These are phyloP conservation scores for Aspergillus sp. DNA, from an alignment of 2,329 filamentous ascomycete genomes.

Conservation along the genomic window DNA sequence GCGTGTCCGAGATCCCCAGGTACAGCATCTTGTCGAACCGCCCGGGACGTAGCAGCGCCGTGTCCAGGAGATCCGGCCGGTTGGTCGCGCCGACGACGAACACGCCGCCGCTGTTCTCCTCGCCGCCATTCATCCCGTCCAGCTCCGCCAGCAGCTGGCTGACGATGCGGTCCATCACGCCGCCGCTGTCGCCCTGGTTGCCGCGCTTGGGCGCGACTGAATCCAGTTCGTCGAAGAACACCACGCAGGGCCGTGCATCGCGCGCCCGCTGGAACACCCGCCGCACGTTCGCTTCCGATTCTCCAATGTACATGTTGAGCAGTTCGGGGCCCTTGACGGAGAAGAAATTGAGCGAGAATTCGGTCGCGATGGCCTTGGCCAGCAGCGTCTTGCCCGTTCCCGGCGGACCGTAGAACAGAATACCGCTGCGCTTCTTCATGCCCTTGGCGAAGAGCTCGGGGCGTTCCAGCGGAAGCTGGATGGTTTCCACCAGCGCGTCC, in stretches of 20 bases:
- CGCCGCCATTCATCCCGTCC: slow-evolving; percentile 93
- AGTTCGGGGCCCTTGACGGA: slow-evolving; percentile 97
- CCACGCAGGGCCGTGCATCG: slow-evolving; percentile 91
- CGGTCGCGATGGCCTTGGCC: slow-evolving; percentile 97
- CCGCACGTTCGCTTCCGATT: slow-evolving; percentile 98
- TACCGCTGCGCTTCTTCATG: slow-evolving; percentile 97
- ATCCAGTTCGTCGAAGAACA: slow-evolving; percentile 97
- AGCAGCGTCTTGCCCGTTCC: slow-evolving; percentile 99
- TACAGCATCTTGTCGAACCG: slow-evolving; percentile 99
- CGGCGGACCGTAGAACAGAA: slow-evolving; percentile 95
- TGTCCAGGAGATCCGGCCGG: slow-evolving; percentile 83
- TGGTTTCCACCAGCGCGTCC: slow-evolving; percentile 93
- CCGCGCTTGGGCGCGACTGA: slow-evolving; percentile 94
- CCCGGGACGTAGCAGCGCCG: slow-evolving; percentile 77
- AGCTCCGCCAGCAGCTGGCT: slow-evolving; percentile 89
- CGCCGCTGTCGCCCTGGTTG: slow-evolving; percentile 93
- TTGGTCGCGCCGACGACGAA: slow-evolving; percentile 98
- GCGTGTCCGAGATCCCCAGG: slow-evolving; percentile 88
- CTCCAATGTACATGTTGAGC: slow-evolving; percentile 99
- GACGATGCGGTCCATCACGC: slow-evolving; percentile 97
- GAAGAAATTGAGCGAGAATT: slow-evolving; percentile 98
- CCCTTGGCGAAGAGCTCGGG: slow-evolving; percentile 94
- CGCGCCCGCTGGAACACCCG: slow-evolving; percentile 99
- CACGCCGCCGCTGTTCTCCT: slow-evolving; percentile 69
- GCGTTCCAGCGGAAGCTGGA: slow-evolving; percentile 81